Evolutionary conservation across 805 yeast genomes (phyloP).

Genomic region (Candida coleopterorum): DNA sequence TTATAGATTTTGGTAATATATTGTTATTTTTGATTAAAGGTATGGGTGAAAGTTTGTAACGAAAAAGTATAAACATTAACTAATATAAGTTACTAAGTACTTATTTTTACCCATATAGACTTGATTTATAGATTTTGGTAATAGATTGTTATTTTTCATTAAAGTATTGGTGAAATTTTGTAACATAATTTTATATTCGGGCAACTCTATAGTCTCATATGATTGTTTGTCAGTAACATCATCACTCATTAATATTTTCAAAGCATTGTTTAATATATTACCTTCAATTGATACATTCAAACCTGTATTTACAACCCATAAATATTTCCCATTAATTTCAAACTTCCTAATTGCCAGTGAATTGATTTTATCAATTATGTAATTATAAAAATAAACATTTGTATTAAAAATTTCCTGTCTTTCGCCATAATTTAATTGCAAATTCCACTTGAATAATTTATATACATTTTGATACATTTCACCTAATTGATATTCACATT

Average conservation of each 20-base stretch:
- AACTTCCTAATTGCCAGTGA: conserved; percentile 34
- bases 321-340: conserved; percentile 13
- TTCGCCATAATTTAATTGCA: conserved; percentile 24
- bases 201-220: conserved; percentile 13
- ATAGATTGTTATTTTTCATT: conserved; percentile 11
- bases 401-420: conserved; percentile 28
- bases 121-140: conserved; percentile 15
- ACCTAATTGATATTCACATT: conserved; percentile 41
- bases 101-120: conserved; percentile 8
- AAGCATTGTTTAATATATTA: conserved; percentile 14
- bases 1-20: conserved; percentile 15
- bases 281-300: conserved; percentile 22
- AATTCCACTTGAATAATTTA: conserved; percentile 54
- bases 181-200: conserved; percentile 12
- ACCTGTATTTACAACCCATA: conserved; percentile 37
- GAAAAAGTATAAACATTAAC: too few species aligned
- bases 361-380: conserved; percentile 37
- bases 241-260: conserved; percentile 20
- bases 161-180: conserved; percentile 14
- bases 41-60: conserved; percentile 12
- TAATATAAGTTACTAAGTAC: conserved; percentile 8
- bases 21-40: conserved; percentile 14
- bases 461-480: conserved; percentile 18
- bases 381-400: conserved; percentile 31
- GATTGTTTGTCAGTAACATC: conserved; percentile 15